Percentiles rank a stretch among this genome's conserved stretches.
Evolutionary conservation across 805 yeast genomes (phyloP).

Genomic region (Brettanomyces bruxellensis): DNA sequence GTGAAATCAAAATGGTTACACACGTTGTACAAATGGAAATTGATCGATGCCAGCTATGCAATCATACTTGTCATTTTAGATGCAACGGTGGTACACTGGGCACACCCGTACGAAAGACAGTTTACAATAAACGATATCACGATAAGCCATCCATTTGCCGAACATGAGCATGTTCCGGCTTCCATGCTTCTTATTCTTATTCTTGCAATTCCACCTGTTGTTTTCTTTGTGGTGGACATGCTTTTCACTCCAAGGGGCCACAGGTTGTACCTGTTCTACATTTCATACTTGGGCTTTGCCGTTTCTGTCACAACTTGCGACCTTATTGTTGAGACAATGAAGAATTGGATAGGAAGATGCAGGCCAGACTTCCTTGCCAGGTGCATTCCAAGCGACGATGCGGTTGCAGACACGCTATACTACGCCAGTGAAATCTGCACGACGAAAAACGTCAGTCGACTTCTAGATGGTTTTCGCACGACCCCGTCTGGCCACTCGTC

Average conservation of each 20-base stretch:
- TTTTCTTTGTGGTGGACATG: slow-evolving; percentile 24
- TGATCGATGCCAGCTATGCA: slow-evolving; percentile 17
- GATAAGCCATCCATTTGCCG: slow-evolving; percentile 75
- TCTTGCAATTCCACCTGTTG: slow-evolving; percentile 38
- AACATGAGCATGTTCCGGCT: slow-evolving; percentile 59
- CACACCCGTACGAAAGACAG: slow-evolving; percentile 67
- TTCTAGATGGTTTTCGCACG: slow-evolving; percentile 69
- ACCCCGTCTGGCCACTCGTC: slow-evolving; percentile 81
- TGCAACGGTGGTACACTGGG: slow-evolving; percentile 17
- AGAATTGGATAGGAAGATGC: slow-evolving; percentile 81
- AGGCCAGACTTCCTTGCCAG: slow-evolving; percentile 90
- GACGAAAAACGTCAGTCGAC: slow-evolving; percentile 27
- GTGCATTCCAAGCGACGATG: slow-evolving; percentile 57
- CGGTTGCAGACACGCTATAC: slow-evolving; percentile 48
- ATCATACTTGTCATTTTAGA: slow-evolving; percentile 14
- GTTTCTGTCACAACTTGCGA: slow-evolving; percentile 52
- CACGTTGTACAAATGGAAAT: slow-evolving; percentile 17
- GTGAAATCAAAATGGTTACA: slow-evolving; percentile 12
- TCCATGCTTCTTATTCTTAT: slow-evolving; percentile 45
- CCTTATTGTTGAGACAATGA: slow-evolving; percentile 61
- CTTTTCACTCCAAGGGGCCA: slow-evolving; percentile 40
- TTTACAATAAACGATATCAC: slow-evolving; percentile 69
- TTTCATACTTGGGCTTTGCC: slow-evolving; percentile 58
- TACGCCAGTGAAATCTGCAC: slow-evolving; percentile 62
- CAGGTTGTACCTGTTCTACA: slow-evolving; percentile 49